A percentile compares a stretch with the other conserved stretches of the same genome.
Conservation (phyloP, 495 filamentous ascomycete species). For the Glonium stellatum region DNA sequence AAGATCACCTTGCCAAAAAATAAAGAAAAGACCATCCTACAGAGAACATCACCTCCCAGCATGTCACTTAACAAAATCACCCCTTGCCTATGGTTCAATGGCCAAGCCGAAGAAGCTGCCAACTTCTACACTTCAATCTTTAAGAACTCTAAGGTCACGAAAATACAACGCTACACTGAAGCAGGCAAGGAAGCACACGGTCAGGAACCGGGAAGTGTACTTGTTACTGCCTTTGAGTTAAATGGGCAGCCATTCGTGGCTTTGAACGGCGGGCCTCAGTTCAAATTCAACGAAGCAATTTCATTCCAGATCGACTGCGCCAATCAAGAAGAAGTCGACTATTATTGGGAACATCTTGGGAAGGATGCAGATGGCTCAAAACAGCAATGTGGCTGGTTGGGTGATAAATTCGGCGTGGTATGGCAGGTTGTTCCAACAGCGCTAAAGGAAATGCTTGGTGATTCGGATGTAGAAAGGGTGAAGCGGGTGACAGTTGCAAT, state of each 20-base stretch:
- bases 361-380: conserved; percentile 31
- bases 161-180: conserved; percentile 12
- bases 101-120: conserved; percentile 37
- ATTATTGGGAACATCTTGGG: conserved; percentile 37
- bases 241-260: conserved; percentile 35
- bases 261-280: conserved; percentile 38
- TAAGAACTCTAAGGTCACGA: conserved; percentile 18
- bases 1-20: no score
- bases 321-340: conserved; percentile 38
- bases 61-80: conserved; percentile 23
- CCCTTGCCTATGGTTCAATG: conserved; percentile 40
- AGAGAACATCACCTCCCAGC: background rate
- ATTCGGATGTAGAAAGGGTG: conserved; percentile 8
- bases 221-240: conserved; percentile 34
- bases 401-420: conserved; percentile 36
- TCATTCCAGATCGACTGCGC: conserved; percentile 36
- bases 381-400: conserved; percentile 37
- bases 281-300: conserved; percentile 30
- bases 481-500: conserved; percentile 28
- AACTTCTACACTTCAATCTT: conserved; percentile 38
- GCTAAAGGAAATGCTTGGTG: conserved; percentile 28
- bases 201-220: conserved; percentile 25
- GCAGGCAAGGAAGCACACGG: conserved; percentile 28
- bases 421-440: conserved; percentile 39
- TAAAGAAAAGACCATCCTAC: no score